Percentiles rank a stretch among this genome's conserved stretches.
Evolutionary conservation across 129 eudicot genomes (phyloP).

Genomic region (Artemisia argyi): DNA sequence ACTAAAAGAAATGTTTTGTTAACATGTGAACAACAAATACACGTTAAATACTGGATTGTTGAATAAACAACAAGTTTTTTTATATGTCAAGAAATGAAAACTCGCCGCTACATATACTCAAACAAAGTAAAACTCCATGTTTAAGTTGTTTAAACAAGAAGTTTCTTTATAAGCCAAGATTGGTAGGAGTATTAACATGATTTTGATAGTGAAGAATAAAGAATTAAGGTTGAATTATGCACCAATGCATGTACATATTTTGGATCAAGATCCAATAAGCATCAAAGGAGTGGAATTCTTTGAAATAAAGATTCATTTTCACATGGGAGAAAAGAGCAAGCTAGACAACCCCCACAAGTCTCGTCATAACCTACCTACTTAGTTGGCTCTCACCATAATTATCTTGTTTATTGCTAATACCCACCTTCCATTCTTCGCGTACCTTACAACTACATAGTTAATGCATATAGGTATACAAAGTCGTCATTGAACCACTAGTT

Average conservation of each 20-base stretch:
- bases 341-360: constrained; percentile 36
- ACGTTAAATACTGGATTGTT: no score
- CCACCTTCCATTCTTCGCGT: neutral
- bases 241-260: neutral
- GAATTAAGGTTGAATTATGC: no score
- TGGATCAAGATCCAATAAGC: constrained; percentile 4
- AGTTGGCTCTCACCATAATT: constrained; percentile 40
- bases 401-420: constrained; percentile 18
- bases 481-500: constrained; percentile 3
- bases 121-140: neutral
- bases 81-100: no score
- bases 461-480: neutral
- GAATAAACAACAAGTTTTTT: no score
- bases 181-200: neutral
- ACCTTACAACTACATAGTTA: constrained; percentile 12
- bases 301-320: constrained; percentile 17
- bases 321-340: constrained; percentile 35
- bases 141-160: neutral
- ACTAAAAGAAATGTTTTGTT: no score
- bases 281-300: constrained; percentile 6
- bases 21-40: no score
- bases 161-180: constrained; percentile 11
- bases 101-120: neutral
- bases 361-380: constrained; percentile 46
- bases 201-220: neutral